Base-by-base conservation (phyloP, 2,329 filamentous ascomycete genomes). In the Cladophialophora yegresii region DNA sequence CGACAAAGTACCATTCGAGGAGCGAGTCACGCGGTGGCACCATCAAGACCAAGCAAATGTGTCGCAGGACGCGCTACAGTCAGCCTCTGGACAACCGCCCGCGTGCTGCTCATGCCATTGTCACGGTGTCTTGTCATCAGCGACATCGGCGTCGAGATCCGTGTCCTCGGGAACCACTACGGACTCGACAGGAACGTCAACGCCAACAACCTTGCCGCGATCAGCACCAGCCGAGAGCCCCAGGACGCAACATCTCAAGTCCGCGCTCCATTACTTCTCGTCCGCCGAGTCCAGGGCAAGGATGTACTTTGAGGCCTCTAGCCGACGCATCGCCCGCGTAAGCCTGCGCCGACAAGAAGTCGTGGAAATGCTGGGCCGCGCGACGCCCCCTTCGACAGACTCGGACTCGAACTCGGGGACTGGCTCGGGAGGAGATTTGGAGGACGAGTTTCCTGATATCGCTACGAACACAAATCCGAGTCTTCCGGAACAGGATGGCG, bases 221-320 rank as follows among this genome's bases (percentile, higher is more conserved):
- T 30, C 23, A 7, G 30, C 51, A 8, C 33, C 33, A 13, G 5
- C 36, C 36, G 36, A 43, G 36, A 43, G 36, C 36, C 13, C 36
- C 16, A 43, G 13, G 36, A 43, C 16, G 16, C 36, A 43, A 43
- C 36, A 43, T 16, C 36, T 43, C 36, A 43, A 43, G 10, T n/a
- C 16, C 36, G 36, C 36, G 5, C 36, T 43, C 36, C 36, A 43
- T 13, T 54, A 54, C 28, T 54, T 63, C n/a, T 30, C 16, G 20
- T 32, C 26, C 13, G 61, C 61, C 1, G 61, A 63, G 23, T 23
- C n/a, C 12, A 55, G 47, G 55, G 61, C 61, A 16, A 20, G 32
- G 20, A n/a, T 45, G 22, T 63, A 55, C 43, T 63, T 63, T 36
- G 61, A 59, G 13, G n/a, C 45, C 5, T 57, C 61, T 10, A 59